Conservation (phyloP, 148 eudicot species). For the Fagopyrum homotropicum region DNA sequence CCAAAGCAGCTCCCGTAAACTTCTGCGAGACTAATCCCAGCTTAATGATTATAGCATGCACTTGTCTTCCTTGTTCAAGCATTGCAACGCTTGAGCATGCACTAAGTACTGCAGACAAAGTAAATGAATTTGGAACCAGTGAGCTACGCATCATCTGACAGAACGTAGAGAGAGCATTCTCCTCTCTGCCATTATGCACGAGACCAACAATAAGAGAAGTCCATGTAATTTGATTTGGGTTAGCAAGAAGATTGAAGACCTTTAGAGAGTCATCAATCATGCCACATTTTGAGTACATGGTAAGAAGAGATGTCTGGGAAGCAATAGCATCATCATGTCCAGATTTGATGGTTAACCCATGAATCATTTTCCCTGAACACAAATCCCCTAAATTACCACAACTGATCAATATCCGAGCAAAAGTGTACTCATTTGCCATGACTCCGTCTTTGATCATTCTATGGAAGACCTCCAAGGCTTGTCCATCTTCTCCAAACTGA, state of each 20-base stretch:
- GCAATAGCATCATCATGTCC: slow-evolving; percentile 26
- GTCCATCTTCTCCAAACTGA: slow-evolving; percentile 23
- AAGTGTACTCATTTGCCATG: slow-evolving; percentile 34
- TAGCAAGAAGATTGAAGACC: slow-evolving; percentile 24
- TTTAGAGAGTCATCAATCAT: slow-evolving; percentile 29
- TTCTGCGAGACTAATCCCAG: slow-evolving; percentile 26
- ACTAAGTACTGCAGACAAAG: slow-evolving; percentile 24
- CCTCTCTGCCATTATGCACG: slow-evolving; percentile 36
- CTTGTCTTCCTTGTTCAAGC: slow-evolving; percentile 36
- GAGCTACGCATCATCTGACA: slow-evolving; percentile 28
- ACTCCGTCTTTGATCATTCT: slow-evolving; percentile 28
- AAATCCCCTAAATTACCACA: slow-evolving; percentile 32
- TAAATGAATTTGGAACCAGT: slow-evolving; percentile 32
- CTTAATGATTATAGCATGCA: slow-evolving; percentile 28
- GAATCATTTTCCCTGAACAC: slow-evolving; percentile 27
- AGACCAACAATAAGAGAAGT: slow-evolving; percentile 35
- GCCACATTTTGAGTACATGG: slow-evolving; percentile 41
- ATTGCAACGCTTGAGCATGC: slow-evolving; percentile 40
- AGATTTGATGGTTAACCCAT: slow-evolving; percentile 28
- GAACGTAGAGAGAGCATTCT: slow-evolving; percentile 27
- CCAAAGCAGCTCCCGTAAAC: slow-evolving; percentile 29
- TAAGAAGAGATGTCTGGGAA: slow-evolving; percentile 32
- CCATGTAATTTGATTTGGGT: slow-evolving; percentile 36
- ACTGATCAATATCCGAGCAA: slow-evolving; percentile 28
- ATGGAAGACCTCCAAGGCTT: slow-evolving; percentile 27